Evolutionary conservation across 2,329 filamentous ascomycete genomes (phyloP).

Genomic region (Cordyceps javanica): DNA sequence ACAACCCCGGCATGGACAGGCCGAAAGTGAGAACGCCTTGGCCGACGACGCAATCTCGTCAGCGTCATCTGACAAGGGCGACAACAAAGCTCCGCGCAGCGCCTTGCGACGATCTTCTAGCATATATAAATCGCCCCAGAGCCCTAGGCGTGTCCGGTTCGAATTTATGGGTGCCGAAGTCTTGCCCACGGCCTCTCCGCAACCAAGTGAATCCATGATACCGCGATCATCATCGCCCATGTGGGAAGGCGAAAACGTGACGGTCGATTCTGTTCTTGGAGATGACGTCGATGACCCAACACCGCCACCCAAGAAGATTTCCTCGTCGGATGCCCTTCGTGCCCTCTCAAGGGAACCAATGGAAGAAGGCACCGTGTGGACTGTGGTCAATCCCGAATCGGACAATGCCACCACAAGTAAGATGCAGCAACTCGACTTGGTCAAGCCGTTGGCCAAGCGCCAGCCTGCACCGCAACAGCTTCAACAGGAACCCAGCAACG

Average conservation of each 20-base stretch:
- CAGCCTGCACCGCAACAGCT: conserved; percentile 1
- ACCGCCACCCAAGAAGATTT: conserved; percentile 45
- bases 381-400: conserved; percentile 35
- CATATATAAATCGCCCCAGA: conserved; percentile 41
- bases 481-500: conserved; percentile 15
- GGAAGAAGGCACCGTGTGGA: conserved; percentile 46
- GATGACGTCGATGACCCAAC: conserved; percentile 30
- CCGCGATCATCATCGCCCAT: conserved; percentile 21
- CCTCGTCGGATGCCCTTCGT: conserved; percentile 48
- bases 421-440: conserved; percentile 11
- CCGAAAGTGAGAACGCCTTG: background rate
- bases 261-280: conserved; percentile 27
- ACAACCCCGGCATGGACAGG: background rate
- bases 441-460: conserved; percentile 1
- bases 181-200: conserved; percentile 52
- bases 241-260: conserved; percentile 22
- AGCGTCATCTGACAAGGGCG: conserved; percentile 46
- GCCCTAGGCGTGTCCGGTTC: conserved; percentile 58
- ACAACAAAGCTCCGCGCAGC: conserved; percentile 44
- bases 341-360: conserved; percentile 44
- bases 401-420: conserved; percentile 21
- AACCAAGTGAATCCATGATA: conserved; percentile 28
- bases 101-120: conserved; percentile 52
- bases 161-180: conserved; percentile 56
- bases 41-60: conserved; percentile 37